Conservation (phyloP, 192 early-diverging fungal genomes). For the Linnemannia exigua region DNA sequence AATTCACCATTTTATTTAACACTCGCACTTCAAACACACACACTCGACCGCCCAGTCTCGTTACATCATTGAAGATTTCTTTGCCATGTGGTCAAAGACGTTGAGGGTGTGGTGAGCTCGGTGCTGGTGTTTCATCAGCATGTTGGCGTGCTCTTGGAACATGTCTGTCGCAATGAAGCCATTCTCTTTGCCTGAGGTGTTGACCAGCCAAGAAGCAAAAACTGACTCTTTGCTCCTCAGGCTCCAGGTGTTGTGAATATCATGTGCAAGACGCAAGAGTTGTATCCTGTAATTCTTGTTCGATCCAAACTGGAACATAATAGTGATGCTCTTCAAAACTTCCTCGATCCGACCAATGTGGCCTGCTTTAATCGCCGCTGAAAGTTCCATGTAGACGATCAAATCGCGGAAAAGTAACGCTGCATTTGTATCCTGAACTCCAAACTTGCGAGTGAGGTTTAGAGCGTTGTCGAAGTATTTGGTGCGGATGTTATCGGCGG, state of each 20-base stretch:
- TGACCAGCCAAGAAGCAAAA: background rate
- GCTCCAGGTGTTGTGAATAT: slow-evolving; percentile 1
- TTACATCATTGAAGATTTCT: background rate
- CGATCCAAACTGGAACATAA: slow-evolving; percentile 9
- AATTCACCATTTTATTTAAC: no score
- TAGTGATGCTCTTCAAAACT: slow-evolving; percentile 11
- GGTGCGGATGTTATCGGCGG: no score
- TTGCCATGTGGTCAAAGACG: background rate
- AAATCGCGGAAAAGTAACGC: background rate
- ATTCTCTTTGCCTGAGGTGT: background rate
- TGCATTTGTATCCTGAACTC: background rate
- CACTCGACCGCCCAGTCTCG: no score
- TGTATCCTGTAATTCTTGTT: slow-evolving; percentile 4
- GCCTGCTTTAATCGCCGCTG: slow-evolving; percentile 9
- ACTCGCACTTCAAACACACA: no score
- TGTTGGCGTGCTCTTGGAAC: slow-evolving; percentile 15
- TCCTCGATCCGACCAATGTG: slow-evolving; percentile 3
- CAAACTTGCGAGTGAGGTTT: no score
- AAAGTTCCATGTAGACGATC: slow-evolving; percentile 10
- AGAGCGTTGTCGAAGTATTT: no score
- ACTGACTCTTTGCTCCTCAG: background rate
- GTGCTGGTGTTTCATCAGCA: slow-evolving; percentile 4
- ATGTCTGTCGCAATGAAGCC: background rate
- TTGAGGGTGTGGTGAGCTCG: background rate
- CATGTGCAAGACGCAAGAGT: slow-evolving; percentile 1